These are phyloP conservation scores for Xerocomus tenax DNA, from an alignment of 1,284 basidiomycete species.

Conservation along the genomic window DNA sequence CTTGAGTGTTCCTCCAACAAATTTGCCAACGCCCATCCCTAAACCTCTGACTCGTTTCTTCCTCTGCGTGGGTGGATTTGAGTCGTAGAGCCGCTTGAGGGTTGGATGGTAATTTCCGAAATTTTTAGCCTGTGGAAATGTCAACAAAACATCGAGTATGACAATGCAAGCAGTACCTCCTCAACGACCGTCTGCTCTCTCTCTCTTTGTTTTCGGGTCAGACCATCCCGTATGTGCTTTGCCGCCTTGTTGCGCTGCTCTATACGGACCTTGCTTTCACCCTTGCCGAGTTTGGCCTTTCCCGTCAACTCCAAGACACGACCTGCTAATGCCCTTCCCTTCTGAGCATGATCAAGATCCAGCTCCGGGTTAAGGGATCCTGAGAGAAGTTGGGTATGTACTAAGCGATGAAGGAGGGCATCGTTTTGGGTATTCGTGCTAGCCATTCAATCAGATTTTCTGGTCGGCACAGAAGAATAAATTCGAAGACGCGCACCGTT, in stretches of 20 bases:
- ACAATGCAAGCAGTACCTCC: slow-evolving; percentile 41
- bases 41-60: slow-evolving; percentile 56
- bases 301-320: slow-evolving; percentile 64
- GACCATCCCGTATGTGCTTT: slow-evolving; percentile 61
- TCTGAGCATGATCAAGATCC: slow-evolving; percentile 53
- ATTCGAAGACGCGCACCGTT: slow-evolving; percentile 16
- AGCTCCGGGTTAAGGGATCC: slow-evolving; percentile 58
- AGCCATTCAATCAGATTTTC: slow-evolving; percentile 24
- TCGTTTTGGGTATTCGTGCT: slow-evolving; percentile 68
- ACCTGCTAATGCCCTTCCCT: slow-evolving; percentile 62
- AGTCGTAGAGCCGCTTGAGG: slow-evolving; percentile 58
- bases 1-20: slow-evolving; percentile 56
- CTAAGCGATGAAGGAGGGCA: slow-evolving; percentile 60
- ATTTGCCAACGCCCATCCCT: slow-evolving; percentile 69
- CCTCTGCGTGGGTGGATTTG: slow-evolving; percentile 26
- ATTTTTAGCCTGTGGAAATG: slow-evolving; percentile 53
- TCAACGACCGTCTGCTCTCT: slow-evolving; percentile 47
- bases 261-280: slow-evolving; percentile 50
- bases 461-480: not conserved
- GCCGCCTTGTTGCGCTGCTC: slow-evolving; percentile 59
- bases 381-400: slow-evolving; percentile 69
- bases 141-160: slow-evolving; percentile 1
- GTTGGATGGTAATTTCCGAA: slow-evolving; percentile 72
- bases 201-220: slow-evolving; percentile 53
- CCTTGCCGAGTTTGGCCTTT: slow-evolving; percentile 58